Percentiles rank a stretch among this genome's conserved stretches.
phyloP scores from a whole-genome alignment of 106 monocot species.

The Amphibolis antarctica region DNA sequence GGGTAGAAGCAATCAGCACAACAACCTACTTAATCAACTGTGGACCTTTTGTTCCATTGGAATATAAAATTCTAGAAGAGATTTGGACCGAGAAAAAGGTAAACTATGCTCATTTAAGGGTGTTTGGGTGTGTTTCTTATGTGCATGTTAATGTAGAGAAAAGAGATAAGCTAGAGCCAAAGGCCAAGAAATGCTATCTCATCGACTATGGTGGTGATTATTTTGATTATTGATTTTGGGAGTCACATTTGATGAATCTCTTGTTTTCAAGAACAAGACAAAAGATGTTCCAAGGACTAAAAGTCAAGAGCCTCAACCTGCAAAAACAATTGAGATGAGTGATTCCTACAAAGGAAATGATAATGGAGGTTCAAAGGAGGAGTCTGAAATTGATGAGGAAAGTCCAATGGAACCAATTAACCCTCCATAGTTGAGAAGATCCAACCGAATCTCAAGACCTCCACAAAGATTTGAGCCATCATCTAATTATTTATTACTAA shows the following conservation, averaged over 20 bases:
- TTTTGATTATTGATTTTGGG: background rate
- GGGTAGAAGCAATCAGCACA: background rate
- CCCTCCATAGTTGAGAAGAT: background rate
- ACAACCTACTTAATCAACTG: background rate
- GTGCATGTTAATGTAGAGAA: background rate
- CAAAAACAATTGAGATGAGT: background rate
- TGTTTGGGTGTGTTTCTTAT: background rate
- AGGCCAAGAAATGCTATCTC: background rate
- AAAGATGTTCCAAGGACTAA: background rate
- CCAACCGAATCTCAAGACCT: background rate
- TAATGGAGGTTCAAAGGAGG: background rate
- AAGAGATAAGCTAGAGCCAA: background rate
- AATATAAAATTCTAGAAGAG: too few relatives aligned
- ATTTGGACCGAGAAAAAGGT: background rate
- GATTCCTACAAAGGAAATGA: background rate
- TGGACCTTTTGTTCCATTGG: too few relatives aligned
- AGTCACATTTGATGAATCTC: background rate
- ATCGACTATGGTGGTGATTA: background rate
- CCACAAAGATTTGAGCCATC: background rate
- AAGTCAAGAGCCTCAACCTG: background rate
- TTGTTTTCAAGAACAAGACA: background rate
- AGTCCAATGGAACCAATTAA: background rate
- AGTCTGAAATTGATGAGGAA: background rate
- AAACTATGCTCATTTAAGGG: background rate
- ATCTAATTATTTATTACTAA: background rate